These are phyloP conservation scores for Fusarium pininemorale DNA, from an alignment of 2,329 filamentous ascomycete genomes.

Conservation along the genomic window DNA sequence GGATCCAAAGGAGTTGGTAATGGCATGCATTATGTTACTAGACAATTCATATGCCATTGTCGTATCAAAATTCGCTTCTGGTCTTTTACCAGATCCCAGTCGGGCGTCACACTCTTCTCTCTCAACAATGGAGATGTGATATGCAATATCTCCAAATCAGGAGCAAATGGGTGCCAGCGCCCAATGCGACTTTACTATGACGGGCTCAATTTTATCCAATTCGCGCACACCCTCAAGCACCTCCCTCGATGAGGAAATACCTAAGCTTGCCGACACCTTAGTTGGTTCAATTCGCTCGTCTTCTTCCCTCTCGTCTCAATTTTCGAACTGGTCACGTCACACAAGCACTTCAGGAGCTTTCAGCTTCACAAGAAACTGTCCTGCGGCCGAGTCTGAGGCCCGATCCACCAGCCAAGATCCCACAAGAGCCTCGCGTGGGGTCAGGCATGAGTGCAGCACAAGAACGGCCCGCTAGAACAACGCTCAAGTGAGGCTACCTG, in stretches of 20 bases:
- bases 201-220: slow-evolving; percentile 13
- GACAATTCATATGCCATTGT: slow-evolving; percentile 12
- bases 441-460: slow-evolving; percentile 44
- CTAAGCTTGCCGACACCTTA: slow-evolving; percentile 5
- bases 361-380: slow-evolving; percentile 28
- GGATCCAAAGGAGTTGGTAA: neutral
- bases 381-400: slow-evolving; percentile 21
- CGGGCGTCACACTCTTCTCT: slow-evolving; percentile 7
- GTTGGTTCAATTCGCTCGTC: slow-evolving; percentile 3
- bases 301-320: slow-evolving; percentile 27
- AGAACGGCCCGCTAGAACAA: slow-evolving; percentile 14
- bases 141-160: neutral
- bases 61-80: slow-evolving; percentile 11
- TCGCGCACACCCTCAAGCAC: slow-evolving; percentile 21
- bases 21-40: slow-evolving; percentile 3
- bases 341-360: slow-evolving; percentile 11
- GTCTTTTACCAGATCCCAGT: neutral
- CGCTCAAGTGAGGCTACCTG: slow-evolving; percentile 39
- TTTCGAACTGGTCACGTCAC: slow-evolving; percentile 24
- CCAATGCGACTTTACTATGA: slow-evolving; percentile 25
- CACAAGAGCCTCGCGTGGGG: slow-evolving; percentile 37
- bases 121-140: slow-evolving; percentile 14
- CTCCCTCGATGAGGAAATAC: slow-evolving; percentile 27
- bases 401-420: slow-evolving; percentile 32
- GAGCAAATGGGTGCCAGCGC: slow-evolving; percentile 14